These are phyloP conservation scores for Blastomyces gilchristii DNA, from an alignment of 2,329 filamentous ascomycete genomes.

Conservation along the genomic window DNA sequence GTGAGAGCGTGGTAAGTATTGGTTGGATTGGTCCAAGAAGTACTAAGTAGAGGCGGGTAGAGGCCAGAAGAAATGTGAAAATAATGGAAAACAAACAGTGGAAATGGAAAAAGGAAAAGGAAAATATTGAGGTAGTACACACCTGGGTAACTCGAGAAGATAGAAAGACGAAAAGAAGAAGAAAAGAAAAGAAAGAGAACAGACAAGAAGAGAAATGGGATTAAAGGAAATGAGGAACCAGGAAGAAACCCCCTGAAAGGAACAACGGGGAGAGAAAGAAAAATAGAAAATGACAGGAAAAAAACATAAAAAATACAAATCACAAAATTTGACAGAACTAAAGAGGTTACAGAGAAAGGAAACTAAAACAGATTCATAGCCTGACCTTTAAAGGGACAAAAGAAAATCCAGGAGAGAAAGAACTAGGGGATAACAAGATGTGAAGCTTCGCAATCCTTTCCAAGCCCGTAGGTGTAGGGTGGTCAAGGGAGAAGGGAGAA, in stretches of 20 bases:
- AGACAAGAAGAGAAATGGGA: not conserved
- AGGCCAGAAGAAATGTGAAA: constrained; percentile 2
- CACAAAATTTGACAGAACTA: constrained; percentile 10
- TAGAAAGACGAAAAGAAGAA: constrained; percentile 24
- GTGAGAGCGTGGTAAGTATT: not conserved
- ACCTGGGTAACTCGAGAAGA: constrained; percentile 17
- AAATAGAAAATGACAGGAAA: constrained; percentile 6
- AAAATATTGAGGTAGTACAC: constrained; percentile 8
- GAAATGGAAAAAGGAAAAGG: constrained; percentile 1
- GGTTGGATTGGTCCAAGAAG: not conserved
- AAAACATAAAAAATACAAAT: constrained; percentile 17
- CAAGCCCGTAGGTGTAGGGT: not conserved
- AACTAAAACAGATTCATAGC: constrained; percentile 14
- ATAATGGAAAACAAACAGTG: constrained; percentile 6
- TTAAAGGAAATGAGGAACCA: constrained; percentile 12
- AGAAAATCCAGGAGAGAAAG: constrained; percentile 13
- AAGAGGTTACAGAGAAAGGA: constrained; percentile 8
- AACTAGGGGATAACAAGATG: constrained; percentile 28
- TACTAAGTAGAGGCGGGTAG: not conserved
- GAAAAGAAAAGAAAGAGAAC: not conserved
- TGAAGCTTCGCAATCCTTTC: constrained; percentile 13
- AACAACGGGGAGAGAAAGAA: constrained; percentile 6
- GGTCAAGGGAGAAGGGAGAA: not conserved
- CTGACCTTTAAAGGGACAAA: not conserved
- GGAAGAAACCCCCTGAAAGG: constrained; percentile 21